Percentiles rank a stretch among this genome's conserved stretches.
These are phyloP conservation scores for Mucor indicus DNA, from an alignment of 371 early-diverging fungal genomes.

Conservation along the genomic window DNA sequence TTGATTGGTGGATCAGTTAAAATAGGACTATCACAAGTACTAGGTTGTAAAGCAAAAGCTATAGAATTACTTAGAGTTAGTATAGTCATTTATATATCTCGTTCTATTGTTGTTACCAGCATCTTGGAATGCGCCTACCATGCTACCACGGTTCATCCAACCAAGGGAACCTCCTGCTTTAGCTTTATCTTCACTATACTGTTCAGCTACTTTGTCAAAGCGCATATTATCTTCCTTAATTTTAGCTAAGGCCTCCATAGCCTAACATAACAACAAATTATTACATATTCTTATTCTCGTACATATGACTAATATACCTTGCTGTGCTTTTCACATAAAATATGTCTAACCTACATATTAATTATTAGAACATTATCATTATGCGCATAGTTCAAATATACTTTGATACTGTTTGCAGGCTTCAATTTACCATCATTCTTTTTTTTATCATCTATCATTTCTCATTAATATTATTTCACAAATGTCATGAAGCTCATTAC, in stretches of 20 bases:
- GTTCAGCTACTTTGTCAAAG: constrained; percentile 71
- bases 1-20: constrained; percentile 74
- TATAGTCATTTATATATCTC: not conserved
- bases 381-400: constrained; percentile 2
- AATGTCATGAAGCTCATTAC: not conserved
- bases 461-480: not conserved
- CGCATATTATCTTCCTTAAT: constrained; percentile 55
- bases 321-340: constrained; percentile 81
- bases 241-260: constrained; percentile 60
- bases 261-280: constrained; percentile 14
- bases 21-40: constrained; percentile 66
- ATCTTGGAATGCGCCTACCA: constrained; percentile 91
- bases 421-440: constrained; percentile 66
- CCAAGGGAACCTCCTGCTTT: constrained; percentile 71
- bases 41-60: constrained; percentile 82
- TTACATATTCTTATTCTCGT: not conserved
- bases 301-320: constrained; percentile 40
- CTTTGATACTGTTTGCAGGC: constrained; percentile 72
- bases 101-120: constrained; percentile 42
- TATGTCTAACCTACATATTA: constrained; percentile 67
- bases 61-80: not conserved
- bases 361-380: not conserved
- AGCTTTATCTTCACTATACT: constrained; percentile 90
- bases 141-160: constrained; percentile 84
- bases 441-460: constrained; percentile 6